A percentile compares a stretch with the other conserved stretches of the same genome.
Evolutionary conservation across 2,329 filamentous ascomycete species (phyloP).

Genomic region (Diaporthe sp.): DNA sequence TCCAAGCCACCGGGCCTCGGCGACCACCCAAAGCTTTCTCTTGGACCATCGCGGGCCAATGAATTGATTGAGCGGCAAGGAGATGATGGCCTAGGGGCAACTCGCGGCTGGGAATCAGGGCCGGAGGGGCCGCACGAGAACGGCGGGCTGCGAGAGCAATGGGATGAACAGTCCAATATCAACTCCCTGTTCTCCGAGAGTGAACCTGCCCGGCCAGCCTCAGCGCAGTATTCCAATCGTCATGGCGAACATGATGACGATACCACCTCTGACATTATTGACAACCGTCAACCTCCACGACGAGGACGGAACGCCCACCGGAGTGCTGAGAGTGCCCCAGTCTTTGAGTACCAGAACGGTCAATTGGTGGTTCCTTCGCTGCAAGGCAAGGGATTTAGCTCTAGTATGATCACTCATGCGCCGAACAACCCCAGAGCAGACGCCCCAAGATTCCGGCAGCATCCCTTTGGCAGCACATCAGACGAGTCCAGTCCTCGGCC

Average conservation of each 20-base stretch:
- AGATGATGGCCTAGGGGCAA: neutral
- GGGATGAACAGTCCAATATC: constrained; percentile 40
- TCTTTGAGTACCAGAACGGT: constrained; percentile 35
- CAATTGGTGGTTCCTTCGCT: constrained; percentile 13
- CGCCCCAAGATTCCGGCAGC: constrained; percentile 16
- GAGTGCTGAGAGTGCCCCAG: constrained; percentile 13
- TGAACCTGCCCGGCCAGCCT: constrained; percentile 26
- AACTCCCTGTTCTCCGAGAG: constrained; percentile 38
- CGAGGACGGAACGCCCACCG: constrained; percentile 26
- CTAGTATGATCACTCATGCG: constrained; percentile 39
- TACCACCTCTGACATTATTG: constrained; percentile 35
- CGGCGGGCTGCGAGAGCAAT: constrained; percentile 34
- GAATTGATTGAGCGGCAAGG: neutral
- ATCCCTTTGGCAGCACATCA: constrained; percentile 37
- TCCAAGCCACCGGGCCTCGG: constrained; percentile 12
- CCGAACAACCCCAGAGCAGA: constrained; percentile 30
- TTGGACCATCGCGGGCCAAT: constrained; percentile 1
- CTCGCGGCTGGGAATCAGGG: constrained; percentile 28
- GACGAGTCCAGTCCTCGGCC: constrained; percentile 33
- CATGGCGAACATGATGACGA: constrained; percentile 16
- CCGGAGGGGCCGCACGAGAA: constrained; percentile 17
- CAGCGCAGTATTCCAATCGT: neutral
- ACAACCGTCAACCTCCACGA: constrained; percentile 37
- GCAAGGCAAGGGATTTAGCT: constrained; percentile 23
- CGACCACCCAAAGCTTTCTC: neutral